Conservation (phyloP, 352 stramenopile species). For the Globisporangium spinosum region DNA sequence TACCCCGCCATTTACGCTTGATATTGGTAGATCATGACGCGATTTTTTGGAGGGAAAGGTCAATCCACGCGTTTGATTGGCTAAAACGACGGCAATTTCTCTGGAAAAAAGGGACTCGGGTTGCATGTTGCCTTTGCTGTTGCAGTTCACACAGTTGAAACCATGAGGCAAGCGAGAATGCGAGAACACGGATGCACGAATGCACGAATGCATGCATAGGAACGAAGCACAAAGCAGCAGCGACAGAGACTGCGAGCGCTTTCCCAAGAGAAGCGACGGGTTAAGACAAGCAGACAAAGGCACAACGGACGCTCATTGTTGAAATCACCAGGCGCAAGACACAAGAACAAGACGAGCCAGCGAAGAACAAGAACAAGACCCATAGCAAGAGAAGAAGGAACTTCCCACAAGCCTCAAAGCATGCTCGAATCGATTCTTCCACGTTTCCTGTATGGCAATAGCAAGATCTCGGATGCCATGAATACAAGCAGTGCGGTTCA, state of each 20-base stretch:
- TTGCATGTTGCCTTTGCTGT: slow-evolving; percentile 3
- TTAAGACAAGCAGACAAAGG: background rate
- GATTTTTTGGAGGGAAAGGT: background rate
- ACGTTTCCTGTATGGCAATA: slow-evolving; percentile 9
- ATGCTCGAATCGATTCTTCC: slow-evolving; percentile 17
- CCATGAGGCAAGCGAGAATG: background rate
- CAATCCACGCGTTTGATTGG: background rate
- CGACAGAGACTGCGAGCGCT: background rate
- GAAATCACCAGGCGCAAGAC: background rate
- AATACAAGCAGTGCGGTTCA: background rate
- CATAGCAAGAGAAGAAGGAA: background rate
- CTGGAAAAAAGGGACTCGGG: background rate
- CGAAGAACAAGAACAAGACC: background rate
- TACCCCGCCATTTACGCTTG: background rate
- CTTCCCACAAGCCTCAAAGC: background rate
- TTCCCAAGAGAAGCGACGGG: background rate
- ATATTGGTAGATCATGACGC: background rate
- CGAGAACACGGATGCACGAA: background rate
- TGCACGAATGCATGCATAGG: background rate
- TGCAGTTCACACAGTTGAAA: slow-evolving; percentile 1
- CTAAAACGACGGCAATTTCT: background rate
- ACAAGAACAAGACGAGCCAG: slow-evolving; percentile 1
- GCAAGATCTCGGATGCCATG: background rate
- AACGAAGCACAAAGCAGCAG: background rate
- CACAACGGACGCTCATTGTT: background rate